Conservation (phyloP, 768 basidiomycete species). For the Boletus coccyginus region DNA sequence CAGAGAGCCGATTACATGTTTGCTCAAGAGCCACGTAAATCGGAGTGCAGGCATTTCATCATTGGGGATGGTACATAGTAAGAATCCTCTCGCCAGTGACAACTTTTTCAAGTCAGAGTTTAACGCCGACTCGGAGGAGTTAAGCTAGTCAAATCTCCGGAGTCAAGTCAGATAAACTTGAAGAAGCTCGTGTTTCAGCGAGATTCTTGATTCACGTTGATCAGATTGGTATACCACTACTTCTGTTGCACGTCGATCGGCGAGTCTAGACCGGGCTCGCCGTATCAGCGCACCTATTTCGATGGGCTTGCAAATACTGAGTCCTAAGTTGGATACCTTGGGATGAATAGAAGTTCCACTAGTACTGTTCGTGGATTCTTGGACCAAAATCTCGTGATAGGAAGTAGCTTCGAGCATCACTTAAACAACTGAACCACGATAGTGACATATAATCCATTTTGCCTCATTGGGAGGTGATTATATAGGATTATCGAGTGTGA, state of each 20-base stretch:
- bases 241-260: constrained; percentile 20
- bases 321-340: neutral
- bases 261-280: neutral
- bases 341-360: neutral
- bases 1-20: constrained; percentile 20
- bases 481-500: no score
- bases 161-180: neutral
- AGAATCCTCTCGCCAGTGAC: neutral
- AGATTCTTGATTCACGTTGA: constrained; percentile 3
- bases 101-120: neutral
- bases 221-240: neutral
- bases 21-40: constrained; percentile 10
- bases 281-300: neutral
- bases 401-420: no score
- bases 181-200: neutral
- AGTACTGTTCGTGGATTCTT: neutral
- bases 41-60: neutral
- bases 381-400: neutral
- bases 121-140: neutral
- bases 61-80: neutral
- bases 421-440: no score
- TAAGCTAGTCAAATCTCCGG: neutral
- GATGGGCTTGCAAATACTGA: neutral
- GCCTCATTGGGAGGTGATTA: no score
- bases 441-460: no score